Evolutionary conservation across 192 early-diverging fungal species (phyloP).

Genomic region (Rhizophagus prolifer): DNA sequence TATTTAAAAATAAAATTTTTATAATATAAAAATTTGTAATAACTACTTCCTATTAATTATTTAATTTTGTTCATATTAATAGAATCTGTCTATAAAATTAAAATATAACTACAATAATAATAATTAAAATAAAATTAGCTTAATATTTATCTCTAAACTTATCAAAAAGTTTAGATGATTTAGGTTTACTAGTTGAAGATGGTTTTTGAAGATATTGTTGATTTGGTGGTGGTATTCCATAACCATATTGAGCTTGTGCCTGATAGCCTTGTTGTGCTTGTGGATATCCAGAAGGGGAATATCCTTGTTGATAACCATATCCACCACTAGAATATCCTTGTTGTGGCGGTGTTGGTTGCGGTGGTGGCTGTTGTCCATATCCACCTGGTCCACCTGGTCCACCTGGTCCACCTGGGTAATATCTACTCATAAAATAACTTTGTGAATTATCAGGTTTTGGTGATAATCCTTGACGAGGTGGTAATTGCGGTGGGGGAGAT

Average conservation of each 20-base stretch:
- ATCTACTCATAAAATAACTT: background rate
- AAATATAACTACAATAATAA: background rate
- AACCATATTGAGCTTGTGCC: background rate
- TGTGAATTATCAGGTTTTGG: background rate
- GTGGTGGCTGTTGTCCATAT: no score
- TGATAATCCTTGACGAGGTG: conserved; percentile 32
- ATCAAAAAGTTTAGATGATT: background rate
- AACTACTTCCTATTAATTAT: no score
- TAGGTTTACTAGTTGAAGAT: background rate
- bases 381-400: no score
- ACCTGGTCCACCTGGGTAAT: background rate
- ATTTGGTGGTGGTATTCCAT: background rate
- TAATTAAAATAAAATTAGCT: no score
- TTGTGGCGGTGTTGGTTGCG: background rate
- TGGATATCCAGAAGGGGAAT: background rate
- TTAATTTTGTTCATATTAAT: no score
- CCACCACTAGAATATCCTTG: background rate
- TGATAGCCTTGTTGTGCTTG: background rate
- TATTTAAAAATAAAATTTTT: no score
- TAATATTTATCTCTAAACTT: background rate
- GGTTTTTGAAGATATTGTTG: background rate
- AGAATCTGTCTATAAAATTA: background rate
- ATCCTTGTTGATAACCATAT: background rate
- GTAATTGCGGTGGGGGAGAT: conserved; percentile 31
- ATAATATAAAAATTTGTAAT: no score